Evolutionary conservation across 495 filamentous ascomycete species (phyloP).

Genomic region (Parathielavia appendiculata): DNA sequence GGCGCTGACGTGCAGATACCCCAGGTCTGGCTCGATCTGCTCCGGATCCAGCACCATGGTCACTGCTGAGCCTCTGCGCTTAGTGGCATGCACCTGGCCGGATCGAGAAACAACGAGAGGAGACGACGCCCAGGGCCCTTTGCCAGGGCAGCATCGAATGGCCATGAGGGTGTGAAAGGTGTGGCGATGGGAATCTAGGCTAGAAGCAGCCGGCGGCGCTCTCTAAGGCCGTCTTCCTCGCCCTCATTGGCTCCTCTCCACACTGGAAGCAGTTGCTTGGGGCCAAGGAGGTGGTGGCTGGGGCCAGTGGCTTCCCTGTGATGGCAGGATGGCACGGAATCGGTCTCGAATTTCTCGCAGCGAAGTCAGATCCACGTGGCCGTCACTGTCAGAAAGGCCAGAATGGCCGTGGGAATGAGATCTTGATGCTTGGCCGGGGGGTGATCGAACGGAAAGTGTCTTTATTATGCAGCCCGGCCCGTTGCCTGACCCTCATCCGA

Average conservation of each 20-base stretch:
- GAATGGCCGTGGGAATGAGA: not conserved
- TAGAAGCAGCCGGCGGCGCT: not conserved
- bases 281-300: constrained; percentile 14
- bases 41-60: constrained; percentile 4
- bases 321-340: constrained; percentile 7
- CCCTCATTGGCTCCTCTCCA: constrained; percentile 19
- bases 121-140: not conserved
- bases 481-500: constrained; percentile 11
- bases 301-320: constrained; percentile 11
- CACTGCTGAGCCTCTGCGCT: constrained; percentile 3
- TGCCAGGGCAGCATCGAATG: not conserved
- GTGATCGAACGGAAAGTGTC: constrained; percentile 8
- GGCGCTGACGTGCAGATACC: constrained; percentile 18
- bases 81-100: constrained; percentile 16
- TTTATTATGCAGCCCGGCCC: constrained; percentile 13
- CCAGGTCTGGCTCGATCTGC: constrained; percentile 6
- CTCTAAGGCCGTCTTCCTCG: not conserved
- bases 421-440: constrained; percentile 8
- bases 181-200: not conserved
- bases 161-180: not conserved
- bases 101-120: constrained; percentile 3
- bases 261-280: constrained; percentile 15
- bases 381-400: constrained; percentile 2
- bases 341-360: not conserved
- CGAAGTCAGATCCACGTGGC: constrained; percentile 18